Percentiles rank a stretch among this genome's conserved stretches.
These are phyloP conservation scores for Tetracladium setigerum DNA, from an alignment of 495 filamentous ascomycete species.

Conservation along the genomic window DNA sequence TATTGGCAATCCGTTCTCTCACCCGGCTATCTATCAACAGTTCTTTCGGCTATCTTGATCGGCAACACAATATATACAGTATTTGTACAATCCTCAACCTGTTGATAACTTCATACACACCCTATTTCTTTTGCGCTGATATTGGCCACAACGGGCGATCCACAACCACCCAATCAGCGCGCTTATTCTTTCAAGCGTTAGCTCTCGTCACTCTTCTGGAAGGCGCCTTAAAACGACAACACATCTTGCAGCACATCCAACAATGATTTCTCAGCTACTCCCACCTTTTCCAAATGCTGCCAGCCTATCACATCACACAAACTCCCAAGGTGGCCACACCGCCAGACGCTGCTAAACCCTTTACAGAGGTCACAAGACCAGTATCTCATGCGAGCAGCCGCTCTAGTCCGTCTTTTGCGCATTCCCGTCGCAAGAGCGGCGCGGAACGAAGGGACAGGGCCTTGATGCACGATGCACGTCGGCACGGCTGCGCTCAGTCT, in stretches of 20 bases:
- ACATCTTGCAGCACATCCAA: not conserved
- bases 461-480: constrained; percentile 9
- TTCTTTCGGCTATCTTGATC: too few species aligned
- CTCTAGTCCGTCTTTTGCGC: constrained; percentile 16
- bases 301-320: not conserved
- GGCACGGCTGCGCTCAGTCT: constrained; percentile 9
- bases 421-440: constrained; percentile 21
- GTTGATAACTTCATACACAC: too few species aligned
- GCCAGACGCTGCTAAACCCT: not conserved
- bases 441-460: constrained; percentile 13
- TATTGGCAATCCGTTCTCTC: too few species aligned
- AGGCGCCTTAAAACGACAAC: not conserved
- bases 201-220: not conserved
- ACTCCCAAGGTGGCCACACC: not conserved
- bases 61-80: too few species aligned
- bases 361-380: constrained; percentile 14
- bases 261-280: not conserved
- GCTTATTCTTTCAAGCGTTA: not conserved
- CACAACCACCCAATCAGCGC: too few species aligned
- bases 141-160: too few species aligned
- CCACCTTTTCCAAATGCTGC: not conserved
- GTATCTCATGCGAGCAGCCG: constrained; percentile 21
- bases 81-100: too few species aligned
- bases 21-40: too few species aligned
- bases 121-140: too few species aligned